phyloP scores from a whole-genome alignment of 2,329 filamentous ascomycete genomes.

The Magnaporthiopsis rhizophila region DNA sequence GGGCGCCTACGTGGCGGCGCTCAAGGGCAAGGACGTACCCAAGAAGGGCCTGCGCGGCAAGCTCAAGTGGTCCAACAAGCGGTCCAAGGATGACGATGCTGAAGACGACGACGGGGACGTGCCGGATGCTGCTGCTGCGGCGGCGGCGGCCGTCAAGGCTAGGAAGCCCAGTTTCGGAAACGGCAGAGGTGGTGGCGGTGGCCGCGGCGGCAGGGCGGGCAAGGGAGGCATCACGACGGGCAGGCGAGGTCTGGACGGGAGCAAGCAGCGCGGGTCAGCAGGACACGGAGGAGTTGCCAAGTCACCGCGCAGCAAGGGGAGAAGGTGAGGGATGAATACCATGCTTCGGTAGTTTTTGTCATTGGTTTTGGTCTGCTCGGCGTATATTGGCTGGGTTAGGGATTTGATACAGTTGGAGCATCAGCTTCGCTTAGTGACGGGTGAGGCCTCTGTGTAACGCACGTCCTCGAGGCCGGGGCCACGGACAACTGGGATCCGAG shows the following conservation, averaged over 20 bases:
- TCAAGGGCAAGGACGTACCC: conserved; percentile 59
- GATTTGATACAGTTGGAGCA: background rate
- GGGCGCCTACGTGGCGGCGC: conserved; percentile 60
- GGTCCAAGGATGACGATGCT: conserved; percentile 33
- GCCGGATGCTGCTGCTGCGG: conserved; percentile 22
- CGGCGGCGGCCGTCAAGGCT: conserved; percentile 40
- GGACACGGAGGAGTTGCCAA: conserved; percentile 19
- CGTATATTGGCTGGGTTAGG: background rate
- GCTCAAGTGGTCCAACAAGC: conserved; percentile 64
- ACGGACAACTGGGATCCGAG: too few species aligned
- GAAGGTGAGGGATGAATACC: background rate
- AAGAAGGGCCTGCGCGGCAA: conserved; percentile 58
- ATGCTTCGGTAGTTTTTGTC: background rate
- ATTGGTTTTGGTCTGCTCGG: background rate
- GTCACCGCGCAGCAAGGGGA: conserved; percentile 9
- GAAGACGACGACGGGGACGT: conserved; percentile 30
- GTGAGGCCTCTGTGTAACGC: background rate
- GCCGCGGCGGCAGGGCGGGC: conserved; percentile 24
- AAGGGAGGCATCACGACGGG: conserved; percentile 21
- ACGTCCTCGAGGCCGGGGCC: too few species aligned
- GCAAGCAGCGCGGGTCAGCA: conserved; percentile 17
- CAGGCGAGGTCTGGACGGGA: conserved; percentile 24
- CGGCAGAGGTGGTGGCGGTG: conserved; percentile 21
- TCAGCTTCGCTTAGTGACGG: background rate
- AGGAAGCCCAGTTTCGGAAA: conserved; percentile 25